Base-by-base conservation (phyloP, 306 rosid genomes). In the Arachis stenosperma region DNA sequence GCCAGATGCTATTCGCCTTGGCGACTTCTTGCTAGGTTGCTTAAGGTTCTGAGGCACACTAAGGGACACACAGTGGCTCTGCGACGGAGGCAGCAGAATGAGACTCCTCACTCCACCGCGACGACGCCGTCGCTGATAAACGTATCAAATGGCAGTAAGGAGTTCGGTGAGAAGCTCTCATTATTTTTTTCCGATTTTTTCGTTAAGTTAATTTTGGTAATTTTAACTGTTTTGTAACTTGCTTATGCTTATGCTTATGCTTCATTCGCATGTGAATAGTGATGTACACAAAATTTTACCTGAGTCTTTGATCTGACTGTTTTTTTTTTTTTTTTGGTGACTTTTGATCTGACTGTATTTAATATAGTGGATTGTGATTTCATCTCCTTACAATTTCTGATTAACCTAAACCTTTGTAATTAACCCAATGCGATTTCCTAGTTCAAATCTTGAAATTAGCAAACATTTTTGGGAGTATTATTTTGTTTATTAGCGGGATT, bases 1-100 rank as follows among this genome's bases (percentile, higher is more conserved):
- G 5, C 33, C 3, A 84, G 71, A 30, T 85, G 96, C 69, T 82
- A 78, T 15, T 81, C 88, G 5, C 92, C 86, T 22, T 71, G 86
- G 42, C 81, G 91, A 63, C 61, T 91, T 12, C 48, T 89, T 33
- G 78, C 77, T 61, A 67, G 89, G 48, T 79, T 87, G 76, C 61
- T 88, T 67, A 80, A 87, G 64, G 66, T 71, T 70, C 75, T 91
- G 67, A 81, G 78, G 72, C 66, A 74, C 7, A 12, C n/a, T 61
- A 88, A 79, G 70, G 72, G 60, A 29, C 77, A 48, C 17, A 63
- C 81, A 44, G 70, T 39, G 44, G 70, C 43, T 55, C 69, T 2
- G 64, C 70, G 40, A 37, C 75, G 65, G 62, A 73, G 57, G 39
- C 63, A 29, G 39, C 59, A 29, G 69, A 71, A 30, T 30, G 70